Conservation (phyloP, 345 rosid genomes). For the Euphorbia pulcherrima region DNA sequence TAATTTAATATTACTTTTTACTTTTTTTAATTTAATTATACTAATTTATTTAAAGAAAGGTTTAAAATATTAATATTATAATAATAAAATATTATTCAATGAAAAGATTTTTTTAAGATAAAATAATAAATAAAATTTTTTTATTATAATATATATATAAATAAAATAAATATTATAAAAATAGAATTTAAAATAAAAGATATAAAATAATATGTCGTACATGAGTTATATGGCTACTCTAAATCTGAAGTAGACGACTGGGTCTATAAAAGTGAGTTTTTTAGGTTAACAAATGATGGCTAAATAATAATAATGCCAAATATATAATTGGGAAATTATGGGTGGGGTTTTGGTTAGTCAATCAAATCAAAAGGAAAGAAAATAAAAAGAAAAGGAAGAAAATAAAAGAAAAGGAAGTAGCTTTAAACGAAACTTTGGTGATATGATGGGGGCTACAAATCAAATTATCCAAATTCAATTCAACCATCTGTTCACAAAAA, state of each 20-base stretch:
- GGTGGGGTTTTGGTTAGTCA: not conserved
- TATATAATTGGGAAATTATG: not conserved
- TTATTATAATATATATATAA: too few relatives aligned
- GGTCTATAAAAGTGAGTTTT: not conserved
- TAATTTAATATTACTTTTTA: too few relatives aligned
- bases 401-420: not conserved
- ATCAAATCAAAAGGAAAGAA: not conserved
- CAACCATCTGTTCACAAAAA: conserved; percentile 25
- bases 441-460: conserved; percentile 46
- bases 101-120: too few relatives aligned
- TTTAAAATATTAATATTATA: too few relatives aligned
- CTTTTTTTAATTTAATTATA: too few relatives aligned
- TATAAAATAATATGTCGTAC: too few relatives aligned
- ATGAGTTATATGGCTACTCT: too few relatives aligned
- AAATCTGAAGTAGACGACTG: not conserved
- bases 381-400: not conserved
- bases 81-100: too few relatives aligned
- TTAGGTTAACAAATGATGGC: not conserved
- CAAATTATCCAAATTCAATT: conserved; percentile 23
- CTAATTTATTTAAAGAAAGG: too few relatives aligned
- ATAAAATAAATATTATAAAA: too few relatives aligned
- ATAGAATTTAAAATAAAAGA: too few relatives aligned
- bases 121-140: too few relatives aligned
- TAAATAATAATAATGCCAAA: not conserved
- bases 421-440: conserved; percentile 8